Conservation (phyloP, 768 basidiomycete species). For the Tremella mesenterica region DNA sequence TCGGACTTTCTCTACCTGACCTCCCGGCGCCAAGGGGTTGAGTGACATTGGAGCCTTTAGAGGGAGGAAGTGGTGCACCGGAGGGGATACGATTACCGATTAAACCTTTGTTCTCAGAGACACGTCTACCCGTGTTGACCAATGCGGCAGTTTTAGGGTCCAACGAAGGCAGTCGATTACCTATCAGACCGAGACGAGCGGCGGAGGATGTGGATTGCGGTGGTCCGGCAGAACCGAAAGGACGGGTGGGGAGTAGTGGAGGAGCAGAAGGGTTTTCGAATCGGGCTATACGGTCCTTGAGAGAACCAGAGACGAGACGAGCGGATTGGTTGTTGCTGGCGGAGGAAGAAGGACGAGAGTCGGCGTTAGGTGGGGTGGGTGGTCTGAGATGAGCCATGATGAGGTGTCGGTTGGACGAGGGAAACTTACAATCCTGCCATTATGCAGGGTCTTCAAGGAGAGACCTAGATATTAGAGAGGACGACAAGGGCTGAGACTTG, state of each 20-base stretch:
- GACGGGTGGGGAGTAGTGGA: slow-evolving; percentile 30
- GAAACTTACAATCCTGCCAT: no score
- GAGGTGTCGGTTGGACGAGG: no score
- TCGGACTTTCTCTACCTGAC: slow-evolving; percentile 26
- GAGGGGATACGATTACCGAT: slow-evolving; percentile 33
- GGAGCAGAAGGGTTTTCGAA: slow-evolving; percentile 37
- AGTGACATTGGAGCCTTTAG: background rate
- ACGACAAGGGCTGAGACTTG: no score
- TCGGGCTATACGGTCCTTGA: slow-evolving; percentile 40
- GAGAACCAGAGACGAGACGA: slow-evolving; percentile 32
- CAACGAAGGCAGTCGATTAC: slow-evolving; percentile 33
- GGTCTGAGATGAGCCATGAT: background rate
- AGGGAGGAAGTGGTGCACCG: background rate
- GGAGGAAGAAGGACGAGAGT: slow-evolving; percentile 18
- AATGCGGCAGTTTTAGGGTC: slow-evolving; percentile 32
- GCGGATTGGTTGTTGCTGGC: slow-evolving; percentile 4
- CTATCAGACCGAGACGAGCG: slow-evolving; percentile 23
- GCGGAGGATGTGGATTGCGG: slow-evolving; percentile 1
- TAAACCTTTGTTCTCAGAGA: slow-evolving; percentile 20
- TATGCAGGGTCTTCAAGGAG: no score
- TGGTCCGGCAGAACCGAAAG: slow-evolving; percentile 21
- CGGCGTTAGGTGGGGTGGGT: background rate
- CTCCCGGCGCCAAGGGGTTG: no score
- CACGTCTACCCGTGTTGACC: slow-evolving; percentile 11
- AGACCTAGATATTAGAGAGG: no score